Evolutionary conservation across 768 basidiomycete genomes (phyloP).

Genomic region (Calocybe cyanea): DNA sequence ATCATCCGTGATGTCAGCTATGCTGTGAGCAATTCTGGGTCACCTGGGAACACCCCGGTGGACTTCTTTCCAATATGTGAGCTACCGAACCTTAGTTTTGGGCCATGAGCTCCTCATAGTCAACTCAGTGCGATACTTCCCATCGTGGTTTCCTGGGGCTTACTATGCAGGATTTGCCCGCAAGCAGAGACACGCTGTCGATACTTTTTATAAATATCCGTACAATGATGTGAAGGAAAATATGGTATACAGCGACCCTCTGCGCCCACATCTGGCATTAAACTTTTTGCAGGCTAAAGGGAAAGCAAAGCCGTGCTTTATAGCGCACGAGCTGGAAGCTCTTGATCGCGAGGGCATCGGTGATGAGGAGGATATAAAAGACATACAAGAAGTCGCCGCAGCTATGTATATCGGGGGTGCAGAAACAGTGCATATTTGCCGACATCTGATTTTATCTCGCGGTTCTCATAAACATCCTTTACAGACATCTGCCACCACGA

Average conservation of each 20-base stretch:
- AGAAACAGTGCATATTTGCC: too few species aligned
- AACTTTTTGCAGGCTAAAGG: neutral
- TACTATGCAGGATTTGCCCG: constrained; percentile 11
- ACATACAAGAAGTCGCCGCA: neutral
- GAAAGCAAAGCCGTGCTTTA: neutral
- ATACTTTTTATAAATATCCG: constrained; percentile 5
- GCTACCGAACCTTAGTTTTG: neutral
- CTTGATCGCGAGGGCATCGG: neutral
- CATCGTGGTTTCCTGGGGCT: constrained; percentile 16
- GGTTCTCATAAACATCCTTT: too few species aligned
- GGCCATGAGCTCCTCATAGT: neutral
- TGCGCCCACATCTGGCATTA: neutral
- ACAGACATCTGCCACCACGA: too few species aligned
- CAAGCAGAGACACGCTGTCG: neutral
- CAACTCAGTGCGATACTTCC: constrained; percentile 12
- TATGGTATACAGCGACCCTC: neutral
- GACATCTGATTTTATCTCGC: too few species aligned
- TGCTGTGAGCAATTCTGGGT: constrained; percentile 2
- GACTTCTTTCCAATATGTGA: constrained; percentile 15
- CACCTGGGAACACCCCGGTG: constrained; percentile 13
- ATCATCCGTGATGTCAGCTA: constrained; percentile 6
- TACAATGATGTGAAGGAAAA: neutral
- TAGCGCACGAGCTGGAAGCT: neutral
- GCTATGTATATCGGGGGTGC: constrained; percentile 1
- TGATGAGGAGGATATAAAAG: neutral